phyloP scores from a whole-genome alignment of 225 moss, liverwort and hornwort species.

The Rhytidiadelphus loreus region DNA sequence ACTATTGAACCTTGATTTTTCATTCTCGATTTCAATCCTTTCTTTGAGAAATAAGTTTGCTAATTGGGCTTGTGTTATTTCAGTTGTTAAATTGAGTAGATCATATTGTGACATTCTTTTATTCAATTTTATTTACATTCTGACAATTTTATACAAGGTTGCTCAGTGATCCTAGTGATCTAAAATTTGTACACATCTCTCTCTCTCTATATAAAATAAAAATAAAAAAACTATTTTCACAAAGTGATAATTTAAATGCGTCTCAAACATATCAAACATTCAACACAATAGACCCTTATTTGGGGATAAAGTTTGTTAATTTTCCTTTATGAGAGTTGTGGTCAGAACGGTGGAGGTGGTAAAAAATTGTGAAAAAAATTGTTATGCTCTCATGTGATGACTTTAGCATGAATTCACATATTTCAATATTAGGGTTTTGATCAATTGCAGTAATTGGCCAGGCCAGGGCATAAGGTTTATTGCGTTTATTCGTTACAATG shows the following conservation, averaged over 20 bases:
- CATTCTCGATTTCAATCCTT: neutral
- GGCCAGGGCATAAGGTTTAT: too few species aligned
- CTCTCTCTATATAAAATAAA: too few species aligned
- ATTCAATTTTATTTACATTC: too few species aligned
- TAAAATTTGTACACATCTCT: too few species aligned
- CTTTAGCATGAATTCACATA: neutral
- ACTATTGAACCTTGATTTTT: neutral
- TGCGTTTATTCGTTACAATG: neutral
- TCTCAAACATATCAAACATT: neutral
- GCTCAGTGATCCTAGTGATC: neutral
- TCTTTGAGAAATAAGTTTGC: neutral
- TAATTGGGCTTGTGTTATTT: neutral
- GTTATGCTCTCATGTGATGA: too few species aligned
- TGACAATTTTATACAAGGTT: neutral
- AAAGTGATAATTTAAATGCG: neutral
- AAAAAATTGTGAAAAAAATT: too few species aligned
- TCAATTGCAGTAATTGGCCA: neutral
- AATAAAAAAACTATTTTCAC: too few species aligned
- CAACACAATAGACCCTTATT: neutral
- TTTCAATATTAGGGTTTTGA: neutral
- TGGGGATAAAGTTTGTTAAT: neutral
- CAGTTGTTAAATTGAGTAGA: neutral
- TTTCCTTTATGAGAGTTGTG: neutral
- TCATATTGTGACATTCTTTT: too few species aligned
- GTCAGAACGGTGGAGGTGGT: neutral